Conservation (phyloP, 768 basidiomycete genomes). For the Termitomyces sp. region DNA sequence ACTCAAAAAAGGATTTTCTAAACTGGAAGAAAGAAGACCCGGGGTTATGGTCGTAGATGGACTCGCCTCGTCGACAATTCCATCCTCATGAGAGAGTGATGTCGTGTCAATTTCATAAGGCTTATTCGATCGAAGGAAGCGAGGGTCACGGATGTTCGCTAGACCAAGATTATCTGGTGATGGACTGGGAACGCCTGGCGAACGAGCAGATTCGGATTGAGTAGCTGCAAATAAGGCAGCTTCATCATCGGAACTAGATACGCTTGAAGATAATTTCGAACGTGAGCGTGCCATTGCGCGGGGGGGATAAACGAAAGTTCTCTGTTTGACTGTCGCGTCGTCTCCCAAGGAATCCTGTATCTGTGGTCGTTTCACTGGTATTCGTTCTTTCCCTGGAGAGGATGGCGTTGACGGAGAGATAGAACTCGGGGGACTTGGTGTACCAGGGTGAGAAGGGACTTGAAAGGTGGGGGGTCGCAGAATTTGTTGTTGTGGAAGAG, state of each 20-base stretch:
- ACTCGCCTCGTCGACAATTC: constrained; percentile 6
- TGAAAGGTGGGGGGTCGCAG: constrained; percentile 35
- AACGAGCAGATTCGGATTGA: constrained; percentile 2
- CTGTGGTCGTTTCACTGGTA: constrained; percentile 23
- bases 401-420: constrained; percentile 20
- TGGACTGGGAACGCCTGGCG: constrained; percentile 5
- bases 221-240: background rate
- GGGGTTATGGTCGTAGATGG: constrained; percentile 12
- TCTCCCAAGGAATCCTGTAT: constrained; percentile 20
- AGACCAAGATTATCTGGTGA: constrained; percentile 3
- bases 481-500: constrained; percentile 27
- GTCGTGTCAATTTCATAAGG: constrained; percentile 1
- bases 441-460: constrained; percentile 16
- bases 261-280: constrained; percentile 22
- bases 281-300: constrained; percentile 26
- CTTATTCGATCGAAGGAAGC: background rate
- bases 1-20: background rate
- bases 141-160: constrained; percentile 3
- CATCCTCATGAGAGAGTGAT: constrained; percentile 3
- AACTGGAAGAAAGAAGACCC: constrained; percentile 14
- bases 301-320: constrained; percentile 53
- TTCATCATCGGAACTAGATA: constrained; percentile 23
- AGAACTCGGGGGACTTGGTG: constrained; percentile 20
- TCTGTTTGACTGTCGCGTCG: constrained; percentile 33
- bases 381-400: constrained; percentile 29